A percentile compares a stretch with the other conserved stretches of the same genome.
Conservation (phyloP, 805 yeast species). For the Lachancea fermentati region DNA sequence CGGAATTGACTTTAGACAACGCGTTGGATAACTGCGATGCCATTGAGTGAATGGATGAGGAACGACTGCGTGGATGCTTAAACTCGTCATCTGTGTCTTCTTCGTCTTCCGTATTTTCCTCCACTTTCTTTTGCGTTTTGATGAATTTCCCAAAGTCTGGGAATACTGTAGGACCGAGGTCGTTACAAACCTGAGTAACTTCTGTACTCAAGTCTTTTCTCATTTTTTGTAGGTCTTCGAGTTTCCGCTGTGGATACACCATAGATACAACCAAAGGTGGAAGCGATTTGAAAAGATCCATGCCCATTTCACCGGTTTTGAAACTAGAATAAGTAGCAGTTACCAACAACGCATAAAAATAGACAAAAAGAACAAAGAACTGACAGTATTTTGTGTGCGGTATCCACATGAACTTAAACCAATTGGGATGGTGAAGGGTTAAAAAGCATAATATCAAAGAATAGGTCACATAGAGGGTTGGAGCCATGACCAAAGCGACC, state of each 20-base stretch:
- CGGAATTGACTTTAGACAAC: conserved; percentile 56
- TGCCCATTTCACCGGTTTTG: conserved; percentile 83
- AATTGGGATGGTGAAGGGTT: conserved; percentile 25
- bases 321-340: conserved; percentile 83
- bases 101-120: conserved; percentile 8
- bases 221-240: conserved; percentile 48
- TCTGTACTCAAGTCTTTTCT: conserved; percentile 60
- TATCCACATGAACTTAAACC: conserved; percentile 31
- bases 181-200: conserved; percentile 74
- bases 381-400: conserved; percentile 19
- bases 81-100: conserved; percentile 6
- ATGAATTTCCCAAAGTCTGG: conserved; percentile 65
- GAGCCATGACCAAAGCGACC: conserved; percentile 79
- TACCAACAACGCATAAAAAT: conserved; percentile 53
- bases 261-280: conserved; percentile 56
- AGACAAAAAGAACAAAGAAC: conserved; percentile 33
- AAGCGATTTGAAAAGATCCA: conserved; percentile 76
- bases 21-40: conserved; percentile 48
- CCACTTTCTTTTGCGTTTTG: conserved; percentile 3
- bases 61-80: conserved; percentile 20
- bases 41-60: conserved; percentile 22
- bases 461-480: conserved; percentile 72
- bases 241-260: conserved; percentile 37
- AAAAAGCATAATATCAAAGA: conserved; percentile 42
- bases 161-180: conserved; percentile 77